A percentile compares a stretch with the other conserved stretches of the same genome.
These are phyloP conservation scores for Bremia lactucae DNA, from an alignment of 352 stramenopile species.

Conservation along the genomic window DNA sequence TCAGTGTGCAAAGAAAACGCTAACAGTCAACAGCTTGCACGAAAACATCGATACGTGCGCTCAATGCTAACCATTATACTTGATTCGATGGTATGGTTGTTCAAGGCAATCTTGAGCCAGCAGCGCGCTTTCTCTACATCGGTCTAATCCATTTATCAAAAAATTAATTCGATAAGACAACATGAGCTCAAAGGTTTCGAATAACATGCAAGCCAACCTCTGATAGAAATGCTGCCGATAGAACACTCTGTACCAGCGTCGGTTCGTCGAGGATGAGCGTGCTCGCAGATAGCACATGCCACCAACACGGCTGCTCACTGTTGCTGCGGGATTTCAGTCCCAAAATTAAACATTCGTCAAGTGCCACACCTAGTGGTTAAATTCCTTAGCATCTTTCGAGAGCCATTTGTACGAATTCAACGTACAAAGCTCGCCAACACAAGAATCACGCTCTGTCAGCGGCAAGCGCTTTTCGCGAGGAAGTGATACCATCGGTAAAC, in stretches of 20 bases:
- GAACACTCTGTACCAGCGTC: constrained; percentile 51
- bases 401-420: not conserved
- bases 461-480: constrained; percentile 12
- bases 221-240: constrained; percentile 56
- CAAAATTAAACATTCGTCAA: constrained; percentile 53
- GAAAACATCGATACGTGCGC: not conserved
- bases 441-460: constrained; percentile 44
- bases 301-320: constrained; percentile 41
- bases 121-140: constrained; percentile 54
- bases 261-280: constrained; percentile 66
- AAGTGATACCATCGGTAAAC: constrained; percentile 1
- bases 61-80: constrained; percentile 46
- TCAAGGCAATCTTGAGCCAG: constrained; percentile 74
- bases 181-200: not conserved
- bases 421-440: constrained; percentile 53
- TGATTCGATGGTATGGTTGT: constrained; percentile 68
- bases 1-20: not conserved
- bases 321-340: constrained; percentile 36
- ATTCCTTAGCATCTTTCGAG: not conserved
- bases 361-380: constrained; percentile 27
- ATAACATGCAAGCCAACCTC: constrained; percentile 25
- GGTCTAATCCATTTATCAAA: constrained; percentile 18
- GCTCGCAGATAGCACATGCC: constrained; percentile 63
- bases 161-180: constrained; percentile 1
- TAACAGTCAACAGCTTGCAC: constrained; percentile 3